A percentile compares a stretch with the other conserved stretches of the same genome.
Evolutionary conservation across 768 basidiomycete genomes (phyloP).

Genomic region (Lactarius hatsudake): DNA sequence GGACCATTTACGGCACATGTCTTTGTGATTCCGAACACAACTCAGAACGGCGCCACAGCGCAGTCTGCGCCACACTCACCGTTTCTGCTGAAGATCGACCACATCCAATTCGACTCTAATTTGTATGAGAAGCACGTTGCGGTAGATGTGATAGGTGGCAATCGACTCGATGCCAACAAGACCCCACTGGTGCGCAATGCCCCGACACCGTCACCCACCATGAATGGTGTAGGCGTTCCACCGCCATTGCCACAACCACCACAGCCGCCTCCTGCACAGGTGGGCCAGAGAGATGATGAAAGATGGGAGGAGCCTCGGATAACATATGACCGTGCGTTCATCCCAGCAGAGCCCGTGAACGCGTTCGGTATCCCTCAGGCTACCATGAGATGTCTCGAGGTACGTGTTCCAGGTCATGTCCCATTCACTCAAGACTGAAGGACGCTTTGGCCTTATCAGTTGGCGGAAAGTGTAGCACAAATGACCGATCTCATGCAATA

Average conservation of each 20-base stretch:
- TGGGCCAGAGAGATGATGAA: constrained; percentile 44
- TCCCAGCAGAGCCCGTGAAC: constrained; percentile 82
- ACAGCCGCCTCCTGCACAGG: constrained; percentile 24
- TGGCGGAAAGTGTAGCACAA: constrained; percentile 78
- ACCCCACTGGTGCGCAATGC: constrained; percentile 28
- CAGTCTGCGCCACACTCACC: constrained; percentile 26
- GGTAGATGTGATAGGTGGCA: constrained; percentile 58
- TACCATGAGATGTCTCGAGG: constrained; percentile 86
- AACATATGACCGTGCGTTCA: constrained; percentile 56
- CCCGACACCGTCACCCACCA: constrained; percentile 27
- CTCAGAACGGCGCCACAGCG: constrained; percentile 16
- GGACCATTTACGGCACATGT: constrained; percentile 74
- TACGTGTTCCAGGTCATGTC: constrained; percentile 33
- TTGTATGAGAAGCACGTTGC: constrained; percentile 71
- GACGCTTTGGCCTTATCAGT: constrained; percentile 37
- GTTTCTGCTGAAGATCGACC: constrained; percentile 59
- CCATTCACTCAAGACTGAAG: constrained; percentile 14
- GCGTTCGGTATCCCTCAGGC: constrained; percentile 87
- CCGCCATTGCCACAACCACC: constrained; percentile 4
- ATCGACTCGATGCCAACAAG: constrained; percentile 42
- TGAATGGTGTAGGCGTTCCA: constrained; percentile 28
- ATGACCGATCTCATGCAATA: constrained; percentile 77
- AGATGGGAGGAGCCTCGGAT: constrained; percentile 64
- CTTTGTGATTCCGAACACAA: constrained; percentile 34
- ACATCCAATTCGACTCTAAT: constrained; percentile 71